These are phyloP conservation scores for Laburnicola sp. DNA, from an alignment of 2,329 filamentous ascomycete species.

Conservation along the genomic window DNA sequence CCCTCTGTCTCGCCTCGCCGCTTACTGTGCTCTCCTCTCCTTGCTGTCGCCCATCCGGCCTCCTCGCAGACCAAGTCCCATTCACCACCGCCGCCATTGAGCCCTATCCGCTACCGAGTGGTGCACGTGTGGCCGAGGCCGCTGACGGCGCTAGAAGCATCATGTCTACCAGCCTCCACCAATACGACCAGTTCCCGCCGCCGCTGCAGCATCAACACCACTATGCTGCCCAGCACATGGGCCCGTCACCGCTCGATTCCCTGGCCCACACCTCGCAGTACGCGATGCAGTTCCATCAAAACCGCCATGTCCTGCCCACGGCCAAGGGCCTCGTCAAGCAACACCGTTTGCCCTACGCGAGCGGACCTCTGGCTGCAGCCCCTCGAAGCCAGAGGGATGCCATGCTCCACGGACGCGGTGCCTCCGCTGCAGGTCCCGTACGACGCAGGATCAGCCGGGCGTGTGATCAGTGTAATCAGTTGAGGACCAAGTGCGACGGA, in stretches of 20 bases:
- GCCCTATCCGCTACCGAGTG: slow-evolving; percentile 22
- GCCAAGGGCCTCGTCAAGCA: slow-evolving; percentile 45
- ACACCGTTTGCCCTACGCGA: slow-evolving; percentile 43
- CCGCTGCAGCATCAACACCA: slow-evolving; percentile 59
- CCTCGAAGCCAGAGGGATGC: slow-evolving; percentile 40
- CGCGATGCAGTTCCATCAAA: slow-evolving; percentile 60
- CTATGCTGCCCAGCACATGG: slow-evolving; percentile 44
- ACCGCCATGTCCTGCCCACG: slow-evolving; percentile 40
- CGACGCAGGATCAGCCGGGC: slow-evolving; percentile 87
- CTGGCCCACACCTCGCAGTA: slow-evolving; percentile 73
- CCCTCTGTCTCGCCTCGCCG: slow-evolving; percentile 14
- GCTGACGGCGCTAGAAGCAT: slow-evolving; percentile 39
- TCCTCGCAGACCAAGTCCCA: slow-evolving; percentile 7
- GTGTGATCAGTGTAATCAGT: slow-evolving; percentile 94
- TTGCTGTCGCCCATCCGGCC: neutral
- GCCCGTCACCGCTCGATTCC: slow-evolving; percentile 63
- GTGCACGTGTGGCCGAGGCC: slow-evolving; percentile 37
- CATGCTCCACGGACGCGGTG: slow-evolving; percentile 45
- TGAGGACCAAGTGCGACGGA: slow-evolving; percentile 92
- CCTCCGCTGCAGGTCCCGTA: slow-evolving; percentile 63
- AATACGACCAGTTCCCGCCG: slow-evolving; percentile 52
- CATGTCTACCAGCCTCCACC: slow-evolving; percentile 46
- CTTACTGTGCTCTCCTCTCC: no score
- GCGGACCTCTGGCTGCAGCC: slow-evolving; percentile 40
- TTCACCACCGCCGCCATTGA: slow-evolving; percentile 21